Evolutionary conservation across 2,329 filamentous ascomycete species (phyloP), one percentile per base, ranked within the genome.

Genomic region (Diaporthe aspalathi): DNA sequence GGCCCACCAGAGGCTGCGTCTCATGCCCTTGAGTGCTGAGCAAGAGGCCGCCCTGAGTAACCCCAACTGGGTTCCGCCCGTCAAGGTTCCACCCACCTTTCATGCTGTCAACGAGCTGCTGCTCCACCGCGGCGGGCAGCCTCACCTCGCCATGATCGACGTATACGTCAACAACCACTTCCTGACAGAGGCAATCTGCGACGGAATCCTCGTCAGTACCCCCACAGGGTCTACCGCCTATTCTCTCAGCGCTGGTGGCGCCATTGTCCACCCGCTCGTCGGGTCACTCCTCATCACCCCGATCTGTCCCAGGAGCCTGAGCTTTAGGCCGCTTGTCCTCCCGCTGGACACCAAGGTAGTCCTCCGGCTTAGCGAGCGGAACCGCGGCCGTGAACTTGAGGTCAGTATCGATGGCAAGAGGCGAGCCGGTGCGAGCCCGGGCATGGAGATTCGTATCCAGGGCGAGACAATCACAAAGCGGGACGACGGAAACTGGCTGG

Each of bases 141-240:
- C 96, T 0, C 95, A 98, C 80, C 88, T 99, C 7, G 94, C 94
- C 47, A 92, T 97, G 75, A 93, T 99, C 75, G 94, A 97, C 78
- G 93, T 99, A 53, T 96, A 91, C 77, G 92, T 98, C 72, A 95
- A 95, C 76, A 92, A 93, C 43, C 91, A 94, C 68, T 97, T 96
- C 77, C 85, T 99, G 56, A 99, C 96, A 1, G 94, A 97, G 80
- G 95, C 94, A 0, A 95, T 97, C 16, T 95, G 95, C 1, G 96
- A 99, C 80, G 96, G 96, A 65, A 97, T 99, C 81, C 92, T 98
- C 54, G 91, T 98, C 71, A 94, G 93, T 74, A 98, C 95, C 0
- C 96, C 96, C 0, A 99, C 96, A 0, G 96, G 96, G 3, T 97
- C 93, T 50, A 99, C 96, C 0, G 96, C 96, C 0, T 99, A 99